Percentiles rank a stretch among this genome's conserved stretches.
Conservation (phyloP, 768 basidiomycete genomes). For the Tricholoma terreum region DNA sequence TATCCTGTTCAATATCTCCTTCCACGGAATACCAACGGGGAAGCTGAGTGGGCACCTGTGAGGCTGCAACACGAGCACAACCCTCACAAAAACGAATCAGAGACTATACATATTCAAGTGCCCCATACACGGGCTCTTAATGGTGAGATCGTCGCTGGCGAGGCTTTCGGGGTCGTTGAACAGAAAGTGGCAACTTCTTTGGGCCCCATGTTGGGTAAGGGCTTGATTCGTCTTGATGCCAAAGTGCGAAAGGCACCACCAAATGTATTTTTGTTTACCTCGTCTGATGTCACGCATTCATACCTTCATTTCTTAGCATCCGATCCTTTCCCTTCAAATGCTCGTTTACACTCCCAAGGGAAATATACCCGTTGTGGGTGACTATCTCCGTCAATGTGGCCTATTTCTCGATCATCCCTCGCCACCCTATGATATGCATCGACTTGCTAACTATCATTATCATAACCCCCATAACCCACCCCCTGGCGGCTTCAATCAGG, state of each 20-base stretch:
- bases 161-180: constrained; percentile 81
- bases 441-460: constrained; percentile 65
- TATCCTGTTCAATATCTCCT: constrained; percentile 73
- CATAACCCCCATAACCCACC: constrained; percentile 88
- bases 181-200: constrained; percentile 78
- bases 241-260: constrained; percentile 64
- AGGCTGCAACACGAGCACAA: constrained; percentile 70
- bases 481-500: constrained; percentile 56
- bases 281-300: constrained; percentile 13
- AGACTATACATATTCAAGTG: constrained; percentile 77
- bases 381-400: constrained; percentile 63
- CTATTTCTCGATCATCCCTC: constrained; percentile 81
- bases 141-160: constrained; percentile 56
- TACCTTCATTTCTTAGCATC: constrained; percentile 49
- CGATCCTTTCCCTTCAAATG: constrained; percentile 79
- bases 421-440: constrained; percentile 59
- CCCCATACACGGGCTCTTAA: constrained; percentile 49
- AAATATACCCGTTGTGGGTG: constrained; percentile 80
- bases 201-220: constrained; percentile 82
- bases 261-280: constrained; percentile 41
- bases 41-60: constrained; percentile 66
- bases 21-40: constrained; percentile 40
- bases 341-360: constrained; percentile 94
- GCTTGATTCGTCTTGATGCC: constrained; percentile 76
- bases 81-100: constrained; percentile 50